phyloP scores from a whole-genome alignment of 768 basidiomycete genomes.

The Boletus rex-veris region DNA sequence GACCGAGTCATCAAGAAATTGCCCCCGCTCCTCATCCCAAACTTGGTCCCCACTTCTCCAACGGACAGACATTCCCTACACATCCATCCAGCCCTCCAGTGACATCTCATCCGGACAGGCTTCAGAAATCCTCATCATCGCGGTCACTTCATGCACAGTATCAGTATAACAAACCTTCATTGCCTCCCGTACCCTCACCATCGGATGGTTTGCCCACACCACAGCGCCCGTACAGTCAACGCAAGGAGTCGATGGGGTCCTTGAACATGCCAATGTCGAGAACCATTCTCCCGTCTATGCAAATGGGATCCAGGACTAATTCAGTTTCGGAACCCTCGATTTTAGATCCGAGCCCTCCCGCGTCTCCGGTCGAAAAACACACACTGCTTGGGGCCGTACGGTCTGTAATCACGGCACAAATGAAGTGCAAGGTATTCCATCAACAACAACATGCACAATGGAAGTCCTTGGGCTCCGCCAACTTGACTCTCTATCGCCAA shows the following conservation, averaged over 20 bases:
- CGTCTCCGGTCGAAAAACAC: conserved; percentile 66
- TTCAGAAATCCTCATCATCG: conserved; percentile 55
- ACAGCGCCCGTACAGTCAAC: conserved; percentile 21
- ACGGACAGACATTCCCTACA: conserved; percentile 10
- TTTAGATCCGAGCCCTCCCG: conserved; percentile 77
- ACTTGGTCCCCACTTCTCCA: conserved; percentile 5
- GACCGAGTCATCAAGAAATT: conserved; percentile 11
- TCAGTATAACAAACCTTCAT: conserved; percentile 37
- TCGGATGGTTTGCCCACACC: conserved; percentile 34
- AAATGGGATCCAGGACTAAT: conserved; percentile 47
- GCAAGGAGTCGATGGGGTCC: conserved; percentile 17
- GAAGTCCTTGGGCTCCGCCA: conserved; percentile 90
- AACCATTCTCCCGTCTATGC: conserved; percentile 61
- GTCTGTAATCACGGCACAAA: conserved; percentile 78
- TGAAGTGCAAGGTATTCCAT: conserved; percentile 98
- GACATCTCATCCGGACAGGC: conserved; percentile 35
- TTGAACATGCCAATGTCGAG: conserved; percentile 42
- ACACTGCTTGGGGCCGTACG: conserved; percentile 62
- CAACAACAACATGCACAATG: conserved; percentile 97
- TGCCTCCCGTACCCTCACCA: conserved; percentile 39
- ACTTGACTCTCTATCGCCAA: conserved; percentile 83
- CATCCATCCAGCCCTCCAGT: conserved; percentile 11
- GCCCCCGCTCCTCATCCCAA: conserved; percentile 17
- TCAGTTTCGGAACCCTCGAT: conserved; percentile 53
- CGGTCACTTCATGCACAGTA: conserved; percentile 56